phyloP scores from a whole-genome alignment of 1,139 yeast species.

The Protomyces inouyei region DNA sequence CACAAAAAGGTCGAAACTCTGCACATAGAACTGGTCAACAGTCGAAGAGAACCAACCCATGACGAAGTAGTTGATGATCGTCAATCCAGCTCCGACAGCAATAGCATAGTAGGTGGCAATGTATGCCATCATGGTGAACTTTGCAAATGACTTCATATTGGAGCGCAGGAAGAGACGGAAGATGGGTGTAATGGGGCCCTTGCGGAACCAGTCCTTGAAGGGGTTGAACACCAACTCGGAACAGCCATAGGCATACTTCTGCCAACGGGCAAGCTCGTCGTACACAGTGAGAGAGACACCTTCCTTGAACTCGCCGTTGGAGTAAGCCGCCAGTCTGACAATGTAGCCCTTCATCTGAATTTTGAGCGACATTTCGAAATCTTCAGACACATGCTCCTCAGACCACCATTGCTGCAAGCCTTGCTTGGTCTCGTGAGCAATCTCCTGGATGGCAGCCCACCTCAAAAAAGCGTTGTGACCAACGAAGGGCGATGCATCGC shows the following conservation, averaged over 20 bases:
- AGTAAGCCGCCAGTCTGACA: slow-evolving; percentile 29
- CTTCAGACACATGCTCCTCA: slow-evolving; percentile 29
- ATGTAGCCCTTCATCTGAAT: slow-evolving; percentile 30
- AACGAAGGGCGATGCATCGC: slow-evolving; percentile 30
- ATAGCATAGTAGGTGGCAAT: slow-evolving; percentile 32
- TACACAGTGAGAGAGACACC: slow-evolving; percentile 32
- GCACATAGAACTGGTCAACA: slow-evolving; percentile 30
- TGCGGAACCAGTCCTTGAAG: slow-evolving; percentile 24
- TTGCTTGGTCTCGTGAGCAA: slow-evolving; percentile 22
- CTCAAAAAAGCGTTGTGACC: slow-evolving; percentile 30
- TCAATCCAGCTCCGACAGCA: slow-evolving; percentile 26
- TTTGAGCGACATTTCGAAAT: slow-evolving; percentile 30
- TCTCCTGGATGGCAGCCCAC: slow-evolving; percentile 29
- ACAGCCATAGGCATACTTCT: slow-evolving; percentile 32
- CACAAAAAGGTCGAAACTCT: slow-evolving; percentile 29
- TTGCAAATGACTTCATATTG: slow-evolving; percentile 30
- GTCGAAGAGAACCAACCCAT: slow-evolving; percentile 30
- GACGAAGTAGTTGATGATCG: slow-evolving; percentile 30
- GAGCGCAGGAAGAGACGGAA: slow-evolving; percentile 28
- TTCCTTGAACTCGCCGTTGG: slow-evolving; percentile 30
- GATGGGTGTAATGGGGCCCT: slow-evolving; percentile 29
- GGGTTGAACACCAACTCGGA: slow-evolving; percentile 31
- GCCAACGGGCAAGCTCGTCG: slow-evolving; percentile 32
- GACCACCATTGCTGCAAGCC: slow-evolving; percentile 25
- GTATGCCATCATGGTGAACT: slow-evolving; percentile 31